These are phyloP conservation scores for Penicillium angulare DNA, from an alignment of 495 filamentous ascomycete species.

Conservation along the genomic window DNA sequence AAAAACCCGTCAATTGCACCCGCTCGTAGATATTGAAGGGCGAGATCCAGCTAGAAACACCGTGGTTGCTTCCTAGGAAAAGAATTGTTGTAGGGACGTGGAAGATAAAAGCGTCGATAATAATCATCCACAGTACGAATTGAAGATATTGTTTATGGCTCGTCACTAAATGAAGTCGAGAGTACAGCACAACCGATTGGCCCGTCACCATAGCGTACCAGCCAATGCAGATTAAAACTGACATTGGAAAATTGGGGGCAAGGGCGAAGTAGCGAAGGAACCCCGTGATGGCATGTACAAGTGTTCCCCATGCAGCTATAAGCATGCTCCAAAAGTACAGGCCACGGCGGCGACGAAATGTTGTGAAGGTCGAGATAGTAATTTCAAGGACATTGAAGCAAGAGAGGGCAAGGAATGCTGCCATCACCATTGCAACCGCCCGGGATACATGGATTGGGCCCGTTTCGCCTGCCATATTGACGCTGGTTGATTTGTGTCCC, in stretches of 20 bases:
- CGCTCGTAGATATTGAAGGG: constrained; percentile 43
- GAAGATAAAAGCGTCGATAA: constrained; percentile 25
- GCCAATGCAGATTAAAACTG: constrained; percentile 24
- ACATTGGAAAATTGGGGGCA: constrained; percentile 21
- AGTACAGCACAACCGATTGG: constrained; percentile 39
- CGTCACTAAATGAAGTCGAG: constrained; percentile 39
- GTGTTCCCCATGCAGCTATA: constrained; percentile 24
- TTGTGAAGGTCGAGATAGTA: constrained; percentile 35
- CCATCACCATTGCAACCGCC: constrained; percentile 25
- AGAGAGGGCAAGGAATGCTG: constrained; percentile 31
- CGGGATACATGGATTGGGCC: constrained; percentile 10
- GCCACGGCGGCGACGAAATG: constrained; percentile 37
- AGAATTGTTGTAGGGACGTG: constrained; percentile 32
- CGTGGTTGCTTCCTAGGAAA: constrained; percentile 26
- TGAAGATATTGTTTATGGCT: constrained; percentile 14
- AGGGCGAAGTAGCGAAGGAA: constrained; percentile 34
- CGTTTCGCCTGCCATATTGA: constrained; percentile 22
- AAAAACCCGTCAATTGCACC: constrained; percentile 39
- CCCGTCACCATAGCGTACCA: constrained; percentile 38
- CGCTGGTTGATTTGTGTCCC: neutral
- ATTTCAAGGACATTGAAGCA: constrained; percentile 42
- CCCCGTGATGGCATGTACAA: constrained; percentile 22
- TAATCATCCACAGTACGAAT: constrained; percentile 33
- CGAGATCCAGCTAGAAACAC: constrained; percentile 11
- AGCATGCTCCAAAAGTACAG: constrained; percentile 48